These are phyloP conservation scores for Diplosphaera chodatii DNA, from an alignment of 139 green algal species.

Conservation along the genomic window DNA sequence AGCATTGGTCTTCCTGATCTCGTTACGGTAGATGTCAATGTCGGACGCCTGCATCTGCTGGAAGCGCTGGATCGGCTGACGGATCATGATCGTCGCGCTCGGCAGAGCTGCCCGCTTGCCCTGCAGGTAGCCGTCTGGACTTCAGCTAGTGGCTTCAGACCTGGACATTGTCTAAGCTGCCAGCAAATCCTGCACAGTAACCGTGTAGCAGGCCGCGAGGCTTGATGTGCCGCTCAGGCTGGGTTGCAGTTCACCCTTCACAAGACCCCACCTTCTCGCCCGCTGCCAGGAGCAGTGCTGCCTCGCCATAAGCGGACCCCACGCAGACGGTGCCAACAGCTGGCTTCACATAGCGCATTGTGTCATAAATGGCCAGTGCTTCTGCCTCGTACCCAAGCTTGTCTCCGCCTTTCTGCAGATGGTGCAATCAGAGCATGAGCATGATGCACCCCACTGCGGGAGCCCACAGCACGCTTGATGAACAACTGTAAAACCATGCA, in stretches of 20 bases:
- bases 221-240: too few species aligned
- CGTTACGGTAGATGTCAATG: conserved; percentile 95
- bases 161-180: too few species aligned
- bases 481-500: too few species aligned
- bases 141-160: too few species aligned
- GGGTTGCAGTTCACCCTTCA: too few species aligned
- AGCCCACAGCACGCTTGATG: not conserved
- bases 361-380: conserved; percentile 97
- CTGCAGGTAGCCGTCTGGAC: too few species aligned
- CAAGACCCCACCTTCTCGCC: conserved; percentile 67
- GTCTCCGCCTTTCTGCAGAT: conserved; percentile 73
- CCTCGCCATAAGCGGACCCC: conserved; percentile 93
- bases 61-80: conserved; percentile 88
- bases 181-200: too few species aligned
- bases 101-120: conserved; percentile 88
- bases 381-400: conserved; percentile 97
- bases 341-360: conserved; percentile 91
- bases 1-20: conserved; percentile 80
- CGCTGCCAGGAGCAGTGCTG: conserved; percentile 89
- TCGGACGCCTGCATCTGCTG: conserved; percentile 86
- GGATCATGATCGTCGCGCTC: conserved; percentile 94
- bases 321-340: conserved; percentile 85
- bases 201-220: too few species aligned
- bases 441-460: too few species aligned
- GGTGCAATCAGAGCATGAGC: not conserved